Evolutionary conservation across 2,329 filamentous ascomycete species (phyloP).

Genomic region (Aspergillus vadensis): DNA sequence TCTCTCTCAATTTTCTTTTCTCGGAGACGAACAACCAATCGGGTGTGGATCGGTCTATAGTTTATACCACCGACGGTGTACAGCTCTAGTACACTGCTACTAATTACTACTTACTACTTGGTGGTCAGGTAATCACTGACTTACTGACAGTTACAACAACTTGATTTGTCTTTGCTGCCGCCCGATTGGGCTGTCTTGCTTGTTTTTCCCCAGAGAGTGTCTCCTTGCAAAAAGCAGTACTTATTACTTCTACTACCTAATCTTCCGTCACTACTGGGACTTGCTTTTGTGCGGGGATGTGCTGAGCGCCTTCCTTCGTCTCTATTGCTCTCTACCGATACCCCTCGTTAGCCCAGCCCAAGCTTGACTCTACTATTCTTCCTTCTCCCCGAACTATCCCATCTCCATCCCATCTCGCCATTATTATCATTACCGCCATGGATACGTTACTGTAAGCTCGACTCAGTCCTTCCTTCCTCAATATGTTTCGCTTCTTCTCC

Average conservation of each 20-base stretch:
- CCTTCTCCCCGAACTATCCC: neutral
- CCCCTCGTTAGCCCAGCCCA: neutral
- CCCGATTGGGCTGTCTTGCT: constrained; percentile 15
- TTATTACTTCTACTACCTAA: neutral
- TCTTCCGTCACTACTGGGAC: neutral
- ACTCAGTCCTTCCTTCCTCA: neutral
- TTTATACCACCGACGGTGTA: neutral
- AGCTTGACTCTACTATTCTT: constrained; percentile 10
- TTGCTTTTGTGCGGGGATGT: neutral
- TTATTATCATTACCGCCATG: constrained; percentile 36
- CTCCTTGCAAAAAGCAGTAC: neutral
- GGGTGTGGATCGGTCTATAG: constrained; percentile 1
- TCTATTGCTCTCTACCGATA: neutral
- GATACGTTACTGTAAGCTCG: constrained; percentile 51
- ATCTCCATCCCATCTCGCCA: neutral
- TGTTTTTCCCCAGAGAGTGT: neutral
- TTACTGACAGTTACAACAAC: neutral
- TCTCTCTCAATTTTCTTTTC: neutral
- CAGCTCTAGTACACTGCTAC: neutral
- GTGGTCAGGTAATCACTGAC: neutral
- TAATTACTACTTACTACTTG: neutral
- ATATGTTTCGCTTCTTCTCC: neutral
- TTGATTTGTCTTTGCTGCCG: constrained; percentile 6
- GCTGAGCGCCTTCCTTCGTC: neutral
- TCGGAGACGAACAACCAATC: constrained; percentile 2